Base-by-base conservation (phyloP, 176 grass and related monocot genomes). In the Juncus effusus region DNA sequence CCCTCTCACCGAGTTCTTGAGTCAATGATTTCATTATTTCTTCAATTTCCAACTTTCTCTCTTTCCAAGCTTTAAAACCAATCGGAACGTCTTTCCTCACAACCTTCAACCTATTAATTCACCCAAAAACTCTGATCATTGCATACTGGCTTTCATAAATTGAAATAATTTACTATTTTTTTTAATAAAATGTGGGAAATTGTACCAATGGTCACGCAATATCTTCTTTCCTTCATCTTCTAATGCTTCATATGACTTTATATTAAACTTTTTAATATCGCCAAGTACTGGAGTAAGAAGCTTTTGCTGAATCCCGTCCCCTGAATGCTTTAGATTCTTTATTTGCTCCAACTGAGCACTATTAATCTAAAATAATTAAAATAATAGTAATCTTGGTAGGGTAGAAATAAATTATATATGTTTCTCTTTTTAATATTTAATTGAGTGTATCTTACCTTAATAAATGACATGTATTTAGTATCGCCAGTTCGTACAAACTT, bases 391-490 rank as follows among this genome's bases (percentile, higher is more conserved):
- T 28, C 19, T 28, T 28, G 19, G 0, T 28, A 28, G 19, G 0
- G 19, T 28, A 28, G 19, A 40, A 16, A 36, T 5, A 2, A 47
- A 66, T 40, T 47, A 47, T 47, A 47, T 47, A 47, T 47, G 9
- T 47, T 47, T 47, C 44, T 6, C 44, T 6, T 47, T 47, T 47
- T 47, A 6, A 9, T 47, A 47, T 47, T 47, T 47, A 28, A 28
- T 47, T 5, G 44, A 47, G 44, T 47, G 44, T 6, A 47, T 47
- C 36, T 83, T 41, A 83, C 81, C 81, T 78, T 84, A 74, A 84
- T 77, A 69, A 62, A 78, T 69, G 81, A 84, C 81, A 84, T 74
- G 64, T 75, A 84, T 77, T 84, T 84, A 78, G 52, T 69, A 63
- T 78, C 81, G 74, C 54, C 51, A 54, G 54, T 73, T 55, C 37